Percentiles rank a stretch among this genome's conserved stretches.
These are phyloP conservation scores for Kurtzmaniella quercitrusa DNA, from an alignment of 1,139 yeast species.

Conservation along the genomic window DNA sequence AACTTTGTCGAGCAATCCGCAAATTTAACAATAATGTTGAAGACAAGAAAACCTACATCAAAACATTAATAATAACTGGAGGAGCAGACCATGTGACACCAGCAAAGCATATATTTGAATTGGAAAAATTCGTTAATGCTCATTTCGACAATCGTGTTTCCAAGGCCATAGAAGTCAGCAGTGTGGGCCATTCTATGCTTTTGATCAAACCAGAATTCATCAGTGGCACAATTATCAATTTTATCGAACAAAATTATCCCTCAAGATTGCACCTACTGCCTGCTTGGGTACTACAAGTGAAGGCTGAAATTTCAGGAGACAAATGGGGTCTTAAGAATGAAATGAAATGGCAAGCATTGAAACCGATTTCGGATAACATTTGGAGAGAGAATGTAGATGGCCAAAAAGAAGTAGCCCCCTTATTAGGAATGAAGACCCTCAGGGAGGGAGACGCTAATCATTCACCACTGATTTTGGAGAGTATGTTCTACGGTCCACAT, in stretches of 20 bases:
- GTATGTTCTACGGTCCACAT: conserved; percentile 28
- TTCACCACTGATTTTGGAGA: conserved; percentile 55
- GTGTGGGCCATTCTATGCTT: conserved; percentile 66
- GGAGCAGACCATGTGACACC: conserved; percentile 57
- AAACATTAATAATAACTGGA: conserved; percentile 56
- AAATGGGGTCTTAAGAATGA: conserved; percentile 82
- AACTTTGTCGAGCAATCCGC: conserved; percentile 38
- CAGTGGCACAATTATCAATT: conserved; percentile 60
- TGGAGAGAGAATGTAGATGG: conserved; percentile 22
- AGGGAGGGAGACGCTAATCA: conserved; percentile 62
- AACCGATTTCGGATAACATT: conserved; percentile 46
- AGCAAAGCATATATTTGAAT: conserved; percentile 23
- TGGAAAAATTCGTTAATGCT: conserved; percentile 22
- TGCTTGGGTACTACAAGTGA: conserved; percentile 60
- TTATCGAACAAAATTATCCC: conserved; percentile 50
- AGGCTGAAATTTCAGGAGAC: conserved; percentile 61
- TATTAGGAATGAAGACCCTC: conserved; percentile 73
- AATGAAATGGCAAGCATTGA: conserved; percentile 61
- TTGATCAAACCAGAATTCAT: conserved; percentile 62
- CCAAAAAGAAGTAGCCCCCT: conserved; percentile 38
- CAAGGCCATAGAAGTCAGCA: conserved; percentile 35
- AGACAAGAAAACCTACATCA: conserved; percentile 30
- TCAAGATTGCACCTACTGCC: conserved; percentile 48
- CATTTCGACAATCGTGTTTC: conserved; percentile 29
- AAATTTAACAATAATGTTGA: conserved; percentile 32